Evolutionary conservation across 768 basidiomycete genomes (phyloP).

Genomic region (Sarcodon sp.): DNA sequence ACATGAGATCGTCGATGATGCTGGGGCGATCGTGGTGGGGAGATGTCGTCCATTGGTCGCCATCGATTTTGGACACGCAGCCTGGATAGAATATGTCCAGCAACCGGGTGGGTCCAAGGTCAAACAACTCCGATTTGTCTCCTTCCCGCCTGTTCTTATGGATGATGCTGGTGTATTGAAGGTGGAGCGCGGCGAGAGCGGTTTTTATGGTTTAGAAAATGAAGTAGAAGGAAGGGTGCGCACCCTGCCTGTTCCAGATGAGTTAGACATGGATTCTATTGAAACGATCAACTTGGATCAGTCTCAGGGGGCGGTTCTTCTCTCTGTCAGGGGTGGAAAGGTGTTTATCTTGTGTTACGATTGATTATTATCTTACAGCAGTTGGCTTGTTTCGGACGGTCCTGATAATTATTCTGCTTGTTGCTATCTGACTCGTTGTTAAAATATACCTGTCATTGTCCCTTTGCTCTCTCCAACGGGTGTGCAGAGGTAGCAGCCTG

Average conservation of each 20-base stretch:
- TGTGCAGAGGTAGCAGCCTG: no score
- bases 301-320: constrained; percentile 58
- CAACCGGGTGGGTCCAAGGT: constrained; percentile 8
- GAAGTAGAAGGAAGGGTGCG: constrained; percentile 31
- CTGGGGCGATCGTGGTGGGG: constrained; percentile 22
- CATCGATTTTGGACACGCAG: constrained; percentile 81
- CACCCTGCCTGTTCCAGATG: constrained; percentile 51
- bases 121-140: constrained; percentile 44
- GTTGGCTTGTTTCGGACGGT: neutral
- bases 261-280: constrained; percentile 49
- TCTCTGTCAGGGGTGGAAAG: constrained; percentile 54
- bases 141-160: constrained; percentile 43
- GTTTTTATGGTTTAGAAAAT: constrained; percentile 15
- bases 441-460: no score
- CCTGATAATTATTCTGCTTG: neutral
- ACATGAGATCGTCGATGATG: constrained; percentile 8
- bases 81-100: constrained; percentile 58
- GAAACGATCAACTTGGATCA: constrained; percentile 76
- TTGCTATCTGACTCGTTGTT: no score
- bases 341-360: constrained; percentile 66
- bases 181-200: constrained; percentile 1
- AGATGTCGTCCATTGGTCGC: constrained; percentile 62
- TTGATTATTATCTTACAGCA: constrained; percentile 7
- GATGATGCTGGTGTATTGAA: constrained; percentile 16
- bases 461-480: no score